phyloP scores from a whole-genome alignment of 805 yeast genomes.

The Torulaspora indica region DNA sequence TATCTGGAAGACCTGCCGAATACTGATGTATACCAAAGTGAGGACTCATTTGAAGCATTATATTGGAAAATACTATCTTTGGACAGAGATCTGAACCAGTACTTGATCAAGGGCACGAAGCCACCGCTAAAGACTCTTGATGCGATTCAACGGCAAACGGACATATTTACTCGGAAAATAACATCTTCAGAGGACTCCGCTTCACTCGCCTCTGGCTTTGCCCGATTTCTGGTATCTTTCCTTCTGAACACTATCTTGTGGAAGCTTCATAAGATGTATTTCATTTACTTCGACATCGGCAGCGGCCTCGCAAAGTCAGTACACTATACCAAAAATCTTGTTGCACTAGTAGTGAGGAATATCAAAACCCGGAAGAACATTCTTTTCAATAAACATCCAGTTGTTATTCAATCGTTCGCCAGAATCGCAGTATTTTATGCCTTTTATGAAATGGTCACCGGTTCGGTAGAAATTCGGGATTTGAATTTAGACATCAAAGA shows the following conservation, averaged over 20 bases:
- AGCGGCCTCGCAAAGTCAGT: slow-evolving; percentile 18
- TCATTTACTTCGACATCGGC: slow-evolving; percentile 23
- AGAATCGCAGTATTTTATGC: slow-evolving; percentile 27
- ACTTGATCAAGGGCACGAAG: slow-evolving; percentile 16
- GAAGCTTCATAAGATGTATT: slow-evolving; percentile 28
- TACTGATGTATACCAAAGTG: slow-evolving; percentile 27
- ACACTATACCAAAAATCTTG: slow-evolving; percentile 21
- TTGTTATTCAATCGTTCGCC: slow-evolving; percentile 20
- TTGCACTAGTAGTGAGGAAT: slow-evolving; percentile 22
- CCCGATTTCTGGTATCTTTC: slow-evolving; percentile 24
- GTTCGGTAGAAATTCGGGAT: slow-evolving; percentile 18
- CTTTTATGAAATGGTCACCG: slow-evolving; percentile 23
- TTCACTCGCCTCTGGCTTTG: slow-evolving; percentile 21
- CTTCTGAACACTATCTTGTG: slow-evolving; percentile 23
- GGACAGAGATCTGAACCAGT: slow-evolving; percentile 33
- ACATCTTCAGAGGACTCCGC: slow-evolving; percentile 11
- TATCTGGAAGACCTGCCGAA: slow-evolving; percentile 25
- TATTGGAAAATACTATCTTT: slow-evolving; percentile 33
- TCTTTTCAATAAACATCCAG: slow-evolving; percentile 26
- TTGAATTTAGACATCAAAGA: slow-evolving; percentile 24
- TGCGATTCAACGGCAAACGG: slow-evolving; percentile 25
- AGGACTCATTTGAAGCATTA: slow-evolving; percentile 29
- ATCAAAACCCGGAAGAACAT: slow-evolving; percentile 12
- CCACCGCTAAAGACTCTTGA: slow-evolving; percentile 33
- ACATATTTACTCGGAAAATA: slow-evolving; percentile 19